Conservation (phyloP, 2,329 filamentous ascomycete species). For the Alternaria solani region DNA sequence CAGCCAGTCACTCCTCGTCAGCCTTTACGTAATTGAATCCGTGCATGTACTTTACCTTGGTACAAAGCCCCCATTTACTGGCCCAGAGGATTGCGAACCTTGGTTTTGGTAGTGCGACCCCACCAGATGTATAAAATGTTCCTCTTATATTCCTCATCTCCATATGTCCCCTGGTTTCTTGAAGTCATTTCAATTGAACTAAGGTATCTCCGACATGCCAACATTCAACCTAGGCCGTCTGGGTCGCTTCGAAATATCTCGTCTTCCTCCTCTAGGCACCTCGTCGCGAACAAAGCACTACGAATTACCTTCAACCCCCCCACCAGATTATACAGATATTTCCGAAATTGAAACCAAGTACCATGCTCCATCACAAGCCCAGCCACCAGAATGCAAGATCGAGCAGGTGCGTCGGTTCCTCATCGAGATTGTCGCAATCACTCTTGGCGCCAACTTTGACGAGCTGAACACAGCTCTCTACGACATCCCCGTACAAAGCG, state of each 20-base stretch:
- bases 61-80: not conserved
- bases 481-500: not conserved
- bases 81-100: not conserved
- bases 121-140: not conserved
- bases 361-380: not conserved
- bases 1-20: not conserved
- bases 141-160: not conserved
- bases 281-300: not conserved
- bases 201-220: not conserved
- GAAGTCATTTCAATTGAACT: not conserved
- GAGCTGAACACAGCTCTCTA: not conserved
- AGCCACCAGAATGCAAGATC: constrained; percentile 1
- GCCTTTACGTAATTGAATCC: not conserved
- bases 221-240: not conserved
- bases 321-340: not conserved
- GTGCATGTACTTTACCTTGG: not conserved
- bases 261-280: not conserved
- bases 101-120: constrained; percentile 1
- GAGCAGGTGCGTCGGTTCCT: not conserved
- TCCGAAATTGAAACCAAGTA: not conserved
- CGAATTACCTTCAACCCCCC: not conserved
- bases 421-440: not conserved
- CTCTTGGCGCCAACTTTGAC: not conserved
- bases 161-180: not conserved
- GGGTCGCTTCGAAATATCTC: constrained; percentile 3